Evolutionary conservation across 768 basidiomycete genomes (phyloP).

Genomic region (Tulasnella sp.): DNA sequence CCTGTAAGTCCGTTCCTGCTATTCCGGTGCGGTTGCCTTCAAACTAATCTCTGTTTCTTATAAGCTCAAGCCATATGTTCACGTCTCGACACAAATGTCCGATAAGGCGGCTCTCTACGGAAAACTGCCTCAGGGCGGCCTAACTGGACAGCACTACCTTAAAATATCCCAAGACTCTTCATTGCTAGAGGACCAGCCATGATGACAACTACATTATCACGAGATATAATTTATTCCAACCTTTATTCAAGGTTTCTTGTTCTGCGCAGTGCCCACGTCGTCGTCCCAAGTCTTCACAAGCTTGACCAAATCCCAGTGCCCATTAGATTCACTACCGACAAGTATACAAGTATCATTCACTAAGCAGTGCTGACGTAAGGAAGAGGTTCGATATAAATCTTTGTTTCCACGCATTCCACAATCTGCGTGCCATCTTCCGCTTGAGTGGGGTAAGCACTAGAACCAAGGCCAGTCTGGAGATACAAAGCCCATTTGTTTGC

Average conservation of each 20-base stretch:
- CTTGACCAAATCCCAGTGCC: neutral
- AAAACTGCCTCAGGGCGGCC: slow-evolving; percentile 34
- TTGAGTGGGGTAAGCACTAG: neutral
- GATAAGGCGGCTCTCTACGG: slow-evolving; percentile 31
- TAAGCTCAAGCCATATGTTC: slow-evolving; percentile 71
- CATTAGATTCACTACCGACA: too few species aligned
- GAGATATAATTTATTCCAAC: neutral
- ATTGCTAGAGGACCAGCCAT: slow-evolving; percentile 21
- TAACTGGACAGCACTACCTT: slow-evolving; percentile 38
- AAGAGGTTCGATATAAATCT: neutral
- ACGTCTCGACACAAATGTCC: slow-evolving; percentile 33
- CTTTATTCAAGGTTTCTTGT: neutral
- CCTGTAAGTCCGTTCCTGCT: slow-evolving; percentile 44
- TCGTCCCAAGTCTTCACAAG: neutral
- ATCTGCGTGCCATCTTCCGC: neutral
- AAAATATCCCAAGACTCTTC: slow-evolving; percentile 32
- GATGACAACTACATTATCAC: too few species aligned
- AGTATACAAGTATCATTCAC: neutral
- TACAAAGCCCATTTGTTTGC: neutral
- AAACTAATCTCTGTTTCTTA: neutral
- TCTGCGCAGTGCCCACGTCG: neutral
- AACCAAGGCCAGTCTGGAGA: neutral
- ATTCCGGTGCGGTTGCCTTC: slow-evolving; percentile 24
- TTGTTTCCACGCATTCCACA: neutral
- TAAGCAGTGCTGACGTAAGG: neutral